These are phyloP conservation scores for Saksenaea oblongispora DNA, from an alignment of 371 early-diverging fungal genomes.

Conservation along the genomic window DNA sequence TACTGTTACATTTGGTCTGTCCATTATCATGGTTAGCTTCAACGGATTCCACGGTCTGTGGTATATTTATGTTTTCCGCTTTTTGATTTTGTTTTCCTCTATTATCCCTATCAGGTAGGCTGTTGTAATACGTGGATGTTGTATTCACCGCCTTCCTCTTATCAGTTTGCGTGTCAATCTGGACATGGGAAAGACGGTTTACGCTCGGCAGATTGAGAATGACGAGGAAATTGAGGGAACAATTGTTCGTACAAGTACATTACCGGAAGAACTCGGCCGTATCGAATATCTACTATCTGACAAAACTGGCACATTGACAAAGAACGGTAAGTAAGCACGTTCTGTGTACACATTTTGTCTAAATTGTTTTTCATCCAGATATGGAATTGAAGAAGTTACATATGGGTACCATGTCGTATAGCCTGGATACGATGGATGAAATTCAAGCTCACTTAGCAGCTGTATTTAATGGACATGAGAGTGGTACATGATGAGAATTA, in stretches of 20 bases:
- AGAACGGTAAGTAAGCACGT: slow-evolving; percentile 75
- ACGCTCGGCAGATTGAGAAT: slow-evolving; percentile 82
- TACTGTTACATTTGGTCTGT: slow-evolving; percentile 79
- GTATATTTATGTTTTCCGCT: slow-evolving; percentile 92
- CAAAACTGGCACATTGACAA: slow-evolving; percentile 99
- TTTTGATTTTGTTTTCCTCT: slow-evolving; percentile 96
- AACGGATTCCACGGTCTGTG: slow-evolving; percentile 89
- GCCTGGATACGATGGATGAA: slow-evolving; percentile 89
- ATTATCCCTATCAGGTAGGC: slow-evolving; percentile 95
- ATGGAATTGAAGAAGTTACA: slow-evolving; percentile 99
- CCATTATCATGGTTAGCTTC: slow-evolving; percentile 87
- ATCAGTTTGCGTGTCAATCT: slow-evolving; percentile 91
- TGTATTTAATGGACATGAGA: slow-evolving; percentile 50
- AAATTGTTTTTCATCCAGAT: slow-evolving; percentile 50
- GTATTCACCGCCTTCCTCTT: neutral
- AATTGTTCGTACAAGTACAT: slow-evolving; percentile 91
- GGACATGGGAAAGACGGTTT: slow-evolving; percentile 96
- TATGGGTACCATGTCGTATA: slow-evolving; percentile 96
- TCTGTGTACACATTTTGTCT: neutral
- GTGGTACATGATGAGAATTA: slow-evolving; percentile 1
- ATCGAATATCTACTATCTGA: slow-evolving; percentile 97
- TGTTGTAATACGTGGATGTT: neutral
- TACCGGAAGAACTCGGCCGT: slow-evolving; percentile 99
- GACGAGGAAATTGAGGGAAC: slow-evolving; percentile 85
- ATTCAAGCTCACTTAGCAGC: slow-evolving; percentile 67